These are phyloP conservation scores for Lachnellula occidentalis DNA, from an alignment of 2,329 filamentous ascomycete genomes.

Conservation along the genomic window DNA sequence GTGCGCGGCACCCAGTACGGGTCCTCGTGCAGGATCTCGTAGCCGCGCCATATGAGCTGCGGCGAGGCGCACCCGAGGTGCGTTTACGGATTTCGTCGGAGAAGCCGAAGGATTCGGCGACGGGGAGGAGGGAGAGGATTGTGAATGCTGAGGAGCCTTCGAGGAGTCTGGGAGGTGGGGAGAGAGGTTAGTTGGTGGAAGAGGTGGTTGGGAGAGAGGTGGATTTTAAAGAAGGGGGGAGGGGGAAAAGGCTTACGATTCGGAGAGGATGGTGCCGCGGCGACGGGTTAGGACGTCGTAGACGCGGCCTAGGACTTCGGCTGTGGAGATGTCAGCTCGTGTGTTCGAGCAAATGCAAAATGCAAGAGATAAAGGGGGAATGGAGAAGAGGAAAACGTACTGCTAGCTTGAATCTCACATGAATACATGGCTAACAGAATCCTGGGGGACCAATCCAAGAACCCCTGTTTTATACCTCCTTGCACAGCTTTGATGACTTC, in stretches of 20 bases:
- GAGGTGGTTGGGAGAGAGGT: no score
- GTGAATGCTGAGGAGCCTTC: conserved; percentile 96
- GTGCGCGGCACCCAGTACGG: conserved; percentile 97
- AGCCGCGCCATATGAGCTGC: conserved; percentile 89
- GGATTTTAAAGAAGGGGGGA: no score
- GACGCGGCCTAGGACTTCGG: conserved; percentile 89
- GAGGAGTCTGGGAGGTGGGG: conserved; percentile 53
- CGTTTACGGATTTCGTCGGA: conserved; percentile 93
- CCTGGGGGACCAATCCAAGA: conserved; percentile 94
- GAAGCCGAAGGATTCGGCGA: conserved; percentile 94
- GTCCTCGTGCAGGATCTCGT: conserved; percentile 89
- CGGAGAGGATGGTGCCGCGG: conserved; percentile 80
- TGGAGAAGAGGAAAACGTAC: conserved; percentile 40
- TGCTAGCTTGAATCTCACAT: conserved; percentile 94
- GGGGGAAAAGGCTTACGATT: conserved; percentile 41
- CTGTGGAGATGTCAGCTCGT: conserved; percentile 33
- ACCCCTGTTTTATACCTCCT: conserved; percentile 74
- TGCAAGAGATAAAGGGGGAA: background rate
- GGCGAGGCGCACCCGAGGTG: conserved; percentile 83
- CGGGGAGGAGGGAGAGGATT: conserved; percentile 80
- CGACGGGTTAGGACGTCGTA: conserved; percentile 97
- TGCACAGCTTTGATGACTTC: conserved; percentile 89
- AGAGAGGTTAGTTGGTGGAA: no score
- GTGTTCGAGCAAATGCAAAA: background rate
- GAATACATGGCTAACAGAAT: conserved; percentile 96